These are phyloP conservation scores for Globisporangium spiculum DNA, from an alignment of 352 stramenopile species.

Conservation along the genomic window DNA sequence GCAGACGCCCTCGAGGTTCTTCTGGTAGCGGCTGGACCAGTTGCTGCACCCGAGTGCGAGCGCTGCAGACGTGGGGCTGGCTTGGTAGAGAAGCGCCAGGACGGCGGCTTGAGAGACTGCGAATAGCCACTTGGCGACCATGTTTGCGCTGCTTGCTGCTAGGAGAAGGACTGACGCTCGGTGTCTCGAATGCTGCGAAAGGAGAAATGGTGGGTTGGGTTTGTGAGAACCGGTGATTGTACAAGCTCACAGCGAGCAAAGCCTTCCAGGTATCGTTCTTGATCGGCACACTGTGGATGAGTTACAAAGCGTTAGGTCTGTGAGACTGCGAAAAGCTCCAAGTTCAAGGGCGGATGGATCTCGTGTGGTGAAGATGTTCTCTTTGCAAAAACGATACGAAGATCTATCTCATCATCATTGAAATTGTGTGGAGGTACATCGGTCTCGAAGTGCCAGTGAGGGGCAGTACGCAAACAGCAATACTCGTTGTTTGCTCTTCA, in stretches of 20 bases:
- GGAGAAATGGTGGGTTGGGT: not conserved
- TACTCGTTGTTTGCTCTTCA: not conserved
- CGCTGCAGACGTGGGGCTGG: slow-evolving; percentile 4
- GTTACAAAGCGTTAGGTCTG: not conserved
- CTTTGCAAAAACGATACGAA: not conserved
- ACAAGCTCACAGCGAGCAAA: not conserved
- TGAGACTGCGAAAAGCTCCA: not conserved
- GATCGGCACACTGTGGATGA: not conserved
- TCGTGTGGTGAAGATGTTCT: not conserved
- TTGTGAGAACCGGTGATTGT: not conserved
- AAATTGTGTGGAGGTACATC: not conserved
- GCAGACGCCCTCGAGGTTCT: slow-evolving; percentile 46
- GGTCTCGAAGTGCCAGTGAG: not conserved
- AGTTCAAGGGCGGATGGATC: not conserved
- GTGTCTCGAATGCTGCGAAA: not conserved
- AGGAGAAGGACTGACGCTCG: not conserved
- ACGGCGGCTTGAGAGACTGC: not conserved
- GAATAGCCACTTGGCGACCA: slow-evolving; percentile 14
- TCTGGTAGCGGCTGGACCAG: slow-evolving; percentile 46
- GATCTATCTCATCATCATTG: not conserved
- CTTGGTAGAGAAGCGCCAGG: not conserved
- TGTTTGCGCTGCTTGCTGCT: not conserved
- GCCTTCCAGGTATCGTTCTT: not conserved
- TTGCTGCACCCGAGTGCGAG: slow-evolving; percentile 29
- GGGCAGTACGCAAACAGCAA: not conserved